phyloP scores from a whole-genome alignment of 257 asterid species.

The Scutellaria barbata region DNA sequence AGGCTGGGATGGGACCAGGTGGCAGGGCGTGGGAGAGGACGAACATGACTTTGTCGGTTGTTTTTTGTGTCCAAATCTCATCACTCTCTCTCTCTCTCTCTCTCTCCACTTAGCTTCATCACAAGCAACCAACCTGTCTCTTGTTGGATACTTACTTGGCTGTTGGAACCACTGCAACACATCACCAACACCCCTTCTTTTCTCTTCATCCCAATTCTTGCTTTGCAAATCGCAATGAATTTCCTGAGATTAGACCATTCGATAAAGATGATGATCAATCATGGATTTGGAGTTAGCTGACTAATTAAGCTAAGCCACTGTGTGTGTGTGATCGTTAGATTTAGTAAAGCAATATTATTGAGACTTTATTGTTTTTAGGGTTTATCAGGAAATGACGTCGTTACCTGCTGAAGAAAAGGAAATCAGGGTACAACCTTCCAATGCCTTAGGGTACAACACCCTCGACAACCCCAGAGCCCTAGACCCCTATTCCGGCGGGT shows the following conservation, averaged over 20 bases:
- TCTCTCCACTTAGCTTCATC: conserved; percentile 60
- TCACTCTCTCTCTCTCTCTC: conserved; percentile 15
- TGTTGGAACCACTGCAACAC: conserved; percentile 83
- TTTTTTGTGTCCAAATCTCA: conserved; percentile 9
- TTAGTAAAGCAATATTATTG: neutral
- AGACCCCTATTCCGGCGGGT: conserved; percentile 52
- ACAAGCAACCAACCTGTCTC: conserved; percentile 98
- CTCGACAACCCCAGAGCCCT: conserved; percentile 16
- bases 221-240: no score
- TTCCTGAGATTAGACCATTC: no score
- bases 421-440: conserved; percentile 38
- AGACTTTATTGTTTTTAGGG: conserved; percentile 21
- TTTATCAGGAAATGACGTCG: conserved; percentile 49
- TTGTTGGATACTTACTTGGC: conserved; percentile 76
- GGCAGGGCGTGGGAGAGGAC: conserved; percentile 99
- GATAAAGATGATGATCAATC: neutral
- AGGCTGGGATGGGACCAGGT: conserved; percentile 74
- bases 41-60: conserved; percentile 99
- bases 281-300: conserved; percentile 11
- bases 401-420: conserved; percentile 55
- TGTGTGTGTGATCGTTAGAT: neutral
- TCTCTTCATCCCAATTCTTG: no score
- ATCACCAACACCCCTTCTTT: conserved; percentile 1
- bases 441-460: conserved; percentile 36
- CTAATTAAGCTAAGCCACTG: no score